phyloP scores from a whole-genome alignment of 2,329 filamentous ascomycete genomes.

The Fusarium sp. region DNA sequence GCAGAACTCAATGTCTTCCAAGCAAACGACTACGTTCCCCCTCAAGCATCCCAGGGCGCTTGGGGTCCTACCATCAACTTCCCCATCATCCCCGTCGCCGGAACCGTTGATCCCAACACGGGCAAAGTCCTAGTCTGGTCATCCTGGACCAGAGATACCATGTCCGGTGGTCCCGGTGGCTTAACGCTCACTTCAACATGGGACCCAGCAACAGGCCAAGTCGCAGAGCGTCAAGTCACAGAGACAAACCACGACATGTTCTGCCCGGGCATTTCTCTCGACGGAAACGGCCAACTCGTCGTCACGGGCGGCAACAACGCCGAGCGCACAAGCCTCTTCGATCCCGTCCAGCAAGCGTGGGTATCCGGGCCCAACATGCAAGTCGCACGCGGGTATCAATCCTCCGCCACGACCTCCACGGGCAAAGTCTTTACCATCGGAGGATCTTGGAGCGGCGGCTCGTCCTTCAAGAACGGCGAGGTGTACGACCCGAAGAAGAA shows the following conservation, averaged over 20 bases:
- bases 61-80: conserved; percentile 30
- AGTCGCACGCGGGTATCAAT: conserved; percentile 20
- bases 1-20: conserved; percentile 24
- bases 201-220: conserved; percentile 18
- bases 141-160: conserved; percentile 15
- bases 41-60: not conserved
- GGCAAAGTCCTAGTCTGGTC: conserved; percentile 25
- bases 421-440: conserved; percentile 30
- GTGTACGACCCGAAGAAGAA: conserved; percentile 21
- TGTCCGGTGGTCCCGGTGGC: conserved; percentile 5
- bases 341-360: conserved; percentile 32
- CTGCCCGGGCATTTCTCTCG: conserved; percentile 63
- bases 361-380: conserved; percentile 9
- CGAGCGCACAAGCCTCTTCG: conserved; percentile 59
- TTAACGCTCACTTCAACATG: conserved; percentile 16
- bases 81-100: conserved; percentile 25
- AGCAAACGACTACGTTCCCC: not conserved
- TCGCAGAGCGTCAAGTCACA: conserved; percentile 34
- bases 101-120: conserved; percentile 13
- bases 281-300: conserved; percentile 58
- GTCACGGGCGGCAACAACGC: conserved; percentile 64
- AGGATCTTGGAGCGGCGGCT: conserved; percentile 22
- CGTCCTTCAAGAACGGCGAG: conserved; percentile 18
- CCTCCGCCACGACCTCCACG: conserved; percentile 20
- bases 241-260: conserved; percentile 65